Percentiles rank a stretch among this genome's conserved stretches.
These are phyloP conservation scores for Termitomyces sp. DNA, from an alignment of 768 basidiomycete species.

Conservation along the genomic window DNA sequence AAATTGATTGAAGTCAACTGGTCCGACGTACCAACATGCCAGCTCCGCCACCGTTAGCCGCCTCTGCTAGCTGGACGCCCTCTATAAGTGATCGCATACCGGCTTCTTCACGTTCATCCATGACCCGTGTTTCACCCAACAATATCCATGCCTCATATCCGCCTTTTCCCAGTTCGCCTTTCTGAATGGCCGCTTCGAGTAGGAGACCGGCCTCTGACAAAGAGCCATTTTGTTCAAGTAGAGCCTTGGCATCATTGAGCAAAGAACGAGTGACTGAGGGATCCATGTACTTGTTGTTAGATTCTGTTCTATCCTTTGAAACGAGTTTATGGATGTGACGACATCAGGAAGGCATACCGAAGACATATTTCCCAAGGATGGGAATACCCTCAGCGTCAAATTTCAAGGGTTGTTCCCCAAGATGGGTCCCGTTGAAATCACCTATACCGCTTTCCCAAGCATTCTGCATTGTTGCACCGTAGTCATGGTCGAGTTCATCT, in stretches of 20 bases:
- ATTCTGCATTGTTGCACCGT: slow-evolving; percentile 53
- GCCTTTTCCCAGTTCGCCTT: slow-evolving; percentile 72
- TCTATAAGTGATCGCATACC: slow-evolving; percentile 77
- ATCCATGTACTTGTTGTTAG: slow-evolving; percentile 66
- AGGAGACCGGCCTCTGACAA: slow-evolving; percentile 82
- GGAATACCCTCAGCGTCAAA: slow-evolving; percentile 78
- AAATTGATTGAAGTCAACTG: background rate
- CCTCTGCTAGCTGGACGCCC: slow-evolving; percentile 64
- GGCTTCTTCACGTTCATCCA: slow-evolving; percentile 84
- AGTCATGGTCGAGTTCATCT: slow-evolving; percentile 62
- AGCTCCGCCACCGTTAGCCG: slow-evolving; percentile 53
- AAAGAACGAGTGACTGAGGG: slow-evolving; percentile 44
- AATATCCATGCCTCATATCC: slow-evolving; percentile 91
- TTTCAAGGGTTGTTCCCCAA: slow-evolving; percentile 30
- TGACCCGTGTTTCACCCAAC: slow-evolving; percentile 82
- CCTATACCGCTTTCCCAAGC: slow-evolving; percentile 60
- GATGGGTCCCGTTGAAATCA: slow-evolving; percentile 29
- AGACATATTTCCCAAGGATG: slow-evolving; percentile 62
- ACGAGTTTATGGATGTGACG: background rate
- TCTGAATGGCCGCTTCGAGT: slow-evolving; percentile 87
- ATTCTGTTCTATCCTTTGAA: slow-evolving; percentile 37
- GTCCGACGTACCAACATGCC: slow-evolving; percentile 65
- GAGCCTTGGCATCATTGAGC: slow-evolving; percentile 67
- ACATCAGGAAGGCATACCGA: slow-evolving; percentile 49
- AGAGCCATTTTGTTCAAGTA: slow-evolving; percentile 78